Evolutionary conservation across 2,329 filamentous ascomycete genomes (phyloP).

Genomic region (Colletotrichum horii): DNA sequence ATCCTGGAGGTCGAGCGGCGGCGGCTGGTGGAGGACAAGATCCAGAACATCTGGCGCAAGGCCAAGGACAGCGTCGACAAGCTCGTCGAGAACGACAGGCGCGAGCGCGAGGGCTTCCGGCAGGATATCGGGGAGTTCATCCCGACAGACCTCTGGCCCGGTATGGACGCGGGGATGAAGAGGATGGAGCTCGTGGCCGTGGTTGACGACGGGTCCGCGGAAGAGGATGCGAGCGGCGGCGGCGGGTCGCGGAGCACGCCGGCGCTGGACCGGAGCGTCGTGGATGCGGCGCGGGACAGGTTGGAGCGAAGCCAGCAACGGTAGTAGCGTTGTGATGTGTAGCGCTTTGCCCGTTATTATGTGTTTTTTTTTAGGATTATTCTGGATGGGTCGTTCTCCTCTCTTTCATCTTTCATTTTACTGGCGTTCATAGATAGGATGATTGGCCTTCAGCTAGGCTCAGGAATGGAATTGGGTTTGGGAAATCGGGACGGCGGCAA

Average conservation of each 20-base stretch:
- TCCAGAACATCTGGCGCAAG: constrained; percentile 76
- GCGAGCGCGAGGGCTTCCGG: constrained; percentile 78
- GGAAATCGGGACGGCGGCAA: neutral
- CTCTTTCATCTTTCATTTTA: neutral
- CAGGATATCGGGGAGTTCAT: constrained; percentile 85
- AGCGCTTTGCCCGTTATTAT: neutral
- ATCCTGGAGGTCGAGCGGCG: constrained; percentile 84
- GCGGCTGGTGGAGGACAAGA: constrained; percentile 73
- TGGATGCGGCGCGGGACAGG: constrained; percentile 29
- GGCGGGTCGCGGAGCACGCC: constrained; percentile 26
- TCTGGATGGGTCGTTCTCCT: neutral
- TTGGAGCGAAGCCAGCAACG: constrained; percentile 23
- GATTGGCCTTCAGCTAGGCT: neutral
- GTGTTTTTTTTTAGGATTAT: neutral
- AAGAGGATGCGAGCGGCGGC: constrained; percentile 10
- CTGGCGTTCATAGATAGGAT: neutral
- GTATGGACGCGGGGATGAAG: constrained; percentile 66
- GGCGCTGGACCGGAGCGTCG: constrained; percentile 31
- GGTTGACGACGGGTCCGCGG: constrained; percentile 32
- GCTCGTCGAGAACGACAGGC: constrained; percentile 74
- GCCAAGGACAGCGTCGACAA: constrained; percentile 78
- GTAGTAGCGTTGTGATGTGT: neutral
- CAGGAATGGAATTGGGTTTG: neutral
- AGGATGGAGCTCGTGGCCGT: constrained; percentile 53
- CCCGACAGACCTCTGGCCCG: constrained; percentile 87